phyloP scores from a whole-genome alignment of 2,329 filamentous ascomycete genomes.

The Exophiala spinifera region DNA sequence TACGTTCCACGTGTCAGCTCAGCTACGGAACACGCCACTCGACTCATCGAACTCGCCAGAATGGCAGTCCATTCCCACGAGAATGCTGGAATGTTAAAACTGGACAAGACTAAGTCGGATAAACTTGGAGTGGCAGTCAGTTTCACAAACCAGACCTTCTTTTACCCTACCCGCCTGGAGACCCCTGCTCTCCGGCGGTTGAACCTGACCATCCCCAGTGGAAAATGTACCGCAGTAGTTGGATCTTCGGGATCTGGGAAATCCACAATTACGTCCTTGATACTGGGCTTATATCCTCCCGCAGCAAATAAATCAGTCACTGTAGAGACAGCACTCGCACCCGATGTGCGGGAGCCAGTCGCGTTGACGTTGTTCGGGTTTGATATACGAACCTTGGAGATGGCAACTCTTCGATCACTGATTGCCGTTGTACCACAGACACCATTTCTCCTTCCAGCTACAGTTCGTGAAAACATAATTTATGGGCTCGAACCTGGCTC shows the following conservation, averaged over 20 bases:
- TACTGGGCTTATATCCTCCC: slow-evolving; percentile 67
- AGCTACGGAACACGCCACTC: slow-evolving; percentile 67
- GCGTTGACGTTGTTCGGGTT: slow-evolving; percentile 57
- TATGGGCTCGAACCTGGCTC: slow-evolving; percentile 67
- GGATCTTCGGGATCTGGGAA: slow-evolving; percentile 88
- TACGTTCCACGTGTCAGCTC: slow-evolving; percentile 78
- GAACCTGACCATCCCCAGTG: slow-evolving; percentile 61
- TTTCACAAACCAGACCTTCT: slow-evolving; percentile 65
- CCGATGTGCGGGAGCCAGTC: slow-evolving; percentile 24
- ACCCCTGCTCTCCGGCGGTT: slow-evolving; percentile 60
- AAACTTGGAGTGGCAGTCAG: slow-evolving; percentile 48
- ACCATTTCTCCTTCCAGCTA: slow-evolving; percentile 58
- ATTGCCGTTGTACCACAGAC: slow-evolving; percentile 59
- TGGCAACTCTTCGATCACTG: slow-evolving; percentile 58
- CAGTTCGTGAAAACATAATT: slow-evolving; percentile 56
- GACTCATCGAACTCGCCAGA: slow-evolving; percentile 65
- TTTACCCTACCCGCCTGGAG: slow-evolving; percentile 61
- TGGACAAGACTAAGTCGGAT: slow-evolving; percentile 33
- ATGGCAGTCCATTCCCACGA: slow-evolving; percentile 57
- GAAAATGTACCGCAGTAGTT: slow-evolving; percentile 72
- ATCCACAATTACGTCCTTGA: slow-evolving; percentile 72
- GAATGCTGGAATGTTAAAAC: slow-evolving; percentile 47
- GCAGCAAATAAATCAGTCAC: slow-evolving; percentile 24
- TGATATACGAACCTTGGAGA: slow-evolving; percentile 59
- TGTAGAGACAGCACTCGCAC: slow-evolving; percentile 2